phyloP scores from a whole-genome alignment of 208 protist genomes.

The Trichomonas vaginalis region DNA sequence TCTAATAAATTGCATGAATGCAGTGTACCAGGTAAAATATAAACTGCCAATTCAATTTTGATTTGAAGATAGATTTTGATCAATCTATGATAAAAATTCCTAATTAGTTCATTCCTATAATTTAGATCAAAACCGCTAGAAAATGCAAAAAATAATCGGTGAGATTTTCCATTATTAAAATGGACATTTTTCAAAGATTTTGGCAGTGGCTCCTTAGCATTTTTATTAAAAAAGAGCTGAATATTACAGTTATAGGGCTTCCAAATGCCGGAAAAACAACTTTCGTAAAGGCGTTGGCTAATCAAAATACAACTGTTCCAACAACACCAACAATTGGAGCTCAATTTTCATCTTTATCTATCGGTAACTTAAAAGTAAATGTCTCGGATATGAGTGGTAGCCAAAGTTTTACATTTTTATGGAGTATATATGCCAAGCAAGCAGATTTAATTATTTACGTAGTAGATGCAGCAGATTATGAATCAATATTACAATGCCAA shows the following conservation, averaged over 20 bases:
- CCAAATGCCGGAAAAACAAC: neutral
- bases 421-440: neutral
- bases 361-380: neutral
- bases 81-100: no score
- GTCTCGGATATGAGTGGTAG: neutral
- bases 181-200: neutral
- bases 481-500: neutral
- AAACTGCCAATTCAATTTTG: no score
- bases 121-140: no score
- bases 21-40: no score
- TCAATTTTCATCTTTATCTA: neutral
- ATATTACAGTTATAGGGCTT: neutral
- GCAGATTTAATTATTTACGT: neutral
- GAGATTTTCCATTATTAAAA: neutral
- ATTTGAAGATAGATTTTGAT: no score
- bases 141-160: neutral
- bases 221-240: neutral
- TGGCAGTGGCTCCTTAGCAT: neutral
- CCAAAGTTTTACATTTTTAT: neutral
- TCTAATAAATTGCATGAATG: no score
- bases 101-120: no score
- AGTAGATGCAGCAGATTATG: neutral
- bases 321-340: neutral
- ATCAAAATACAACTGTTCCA: neutral
- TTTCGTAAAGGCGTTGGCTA: neutral